Percentiles rank a stretch among this genome's conserved stretches.
These are phyloP conservation scores for Suhomyces bokatorum DNA, from an alignment of 1,139 yeast genomes.

Conservation along the genomic window DNA sequence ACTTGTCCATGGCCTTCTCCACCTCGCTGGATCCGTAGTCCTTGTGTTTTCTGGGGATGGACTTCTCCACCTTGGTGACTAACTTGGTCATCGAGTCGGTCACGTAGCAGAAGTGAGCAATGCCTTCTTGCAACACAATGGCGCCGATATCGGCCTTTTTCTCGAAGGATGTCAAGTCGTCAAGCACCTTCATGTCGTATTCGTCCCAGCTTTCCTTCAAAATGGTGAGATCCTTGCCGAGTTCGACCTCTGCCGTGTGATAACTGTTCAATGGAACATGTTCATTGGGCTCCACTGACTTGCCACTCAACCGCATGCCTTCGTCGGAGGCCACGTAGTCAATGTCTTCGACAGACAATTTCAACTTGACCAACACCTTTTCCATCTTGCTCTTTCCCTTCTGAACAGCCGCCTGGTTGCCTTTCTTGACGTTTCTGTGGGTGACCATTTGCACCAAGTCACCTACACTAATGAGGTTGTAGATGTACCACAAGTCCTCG, in stretches of 20 bases:
- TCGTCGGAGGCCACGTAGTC: constrained; percentile 82
- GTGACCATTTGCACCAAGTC: constrained; percentile 76
- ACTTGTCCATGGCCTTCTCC: constrained; percentile 76
- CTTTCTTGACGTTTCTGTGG: constrained; percentile 59
- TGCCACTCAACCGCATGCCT: constrained; percentile 77
- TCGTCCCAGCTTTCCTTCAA: constrained; percentile 82
- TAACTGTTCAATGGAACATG: constrained; percentile 83
- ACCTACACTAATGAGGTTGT: constrained; percentile 73
- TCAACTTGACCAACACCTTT: constrained; percentile 56
- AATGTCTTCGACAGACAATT: constrained; percentile 61
- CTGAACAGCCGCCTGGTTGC: constrained; percentile 18
- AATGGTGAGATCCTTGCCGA: constrained; percentile 67
- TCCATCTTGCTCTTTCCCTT: constrained; percentile 52
- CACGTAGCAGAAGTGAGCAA: constrained; percentile 86
- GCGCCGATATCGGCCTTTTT: constrained; percentile 93
- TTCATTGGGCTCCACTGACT: constrained; percentile 69
- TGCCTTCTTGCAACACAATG: constrained; percentile 88
- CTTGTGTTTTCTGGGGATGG: constrained; percentile 82
- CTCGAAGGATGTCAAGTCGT: constrained; percentile 72
- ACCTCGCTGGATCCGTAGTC: constrained; percentile 72
- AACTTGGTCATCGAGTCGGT: constrained; percentile 88
- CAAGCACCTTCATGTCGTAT: constrained; percentile 62
- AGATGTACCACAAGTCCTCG: constrained; percentile 88
- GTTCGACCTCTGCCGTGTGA: constrained; percentile 82
- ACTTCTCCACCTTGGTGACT: constrained; percentile 75